Base-by-base conservation (phyloP, 1,139 yeast species). In the Diutina scorzettiae region DNA sequence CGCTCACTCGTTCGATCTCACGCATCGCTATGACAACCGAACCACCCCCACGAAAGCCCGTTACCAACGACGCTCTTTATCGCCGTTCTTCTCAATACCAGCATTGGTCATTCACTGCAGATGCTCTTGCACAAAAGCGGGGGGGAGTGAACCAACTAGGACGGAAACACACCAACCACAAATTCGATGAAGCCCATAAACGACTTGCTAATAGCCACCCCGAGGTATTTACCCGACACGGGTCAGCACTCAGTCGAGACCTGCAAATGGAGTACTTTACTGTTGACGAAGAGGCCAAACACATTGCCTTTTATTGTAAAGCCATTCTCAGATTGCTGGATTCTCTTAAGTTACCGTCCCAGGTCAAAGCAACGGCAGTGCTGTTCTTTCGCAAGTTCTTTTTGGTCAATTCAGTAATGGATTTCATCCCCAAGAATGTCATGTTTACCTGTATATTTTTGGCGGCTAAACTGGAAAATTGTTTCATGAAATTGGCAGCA, bases 391-490 rank as follows among this genome's bases (percentile, higher is more conserved):
- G 80, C 54, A 79, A 81, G 55, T 93, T 91, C 58, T 93, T 81
- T 55, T 66, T 91, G 37, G 70, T 70, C 24, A 77, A 85, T 53
- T 79, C 91, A 20, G 89, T 83, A 27, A 78, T 86, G 87, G 87
- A 85, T 50, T 76, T 73, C 53, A 93, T 85, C 51, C 98, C 98
- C 9, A 85, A 85, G 54, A 74, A 78, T 49, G 70, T 91, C 33
- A 68, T 91, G 54, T 78, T 79, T 49, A 87, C 98, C 0, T 82
- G 96, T 49, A 74, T 91, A 12, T 91, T 89, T 57, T 65, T 91
- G 34, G 96, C 97, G 2, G 89, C 96, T 39, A 91, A 91, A 59
- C 78, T 91, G 16, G 97, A 91, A 54, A 91, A 91, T 60, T 81
- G 77, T 58, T 89, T 89, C 60, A 81, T 91, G 29, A 77, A 95